These are phyloP conservation scores for Punica granatum DNA, from an alignment of 345 rosid species.

Conservation along the genomic window DNA sequence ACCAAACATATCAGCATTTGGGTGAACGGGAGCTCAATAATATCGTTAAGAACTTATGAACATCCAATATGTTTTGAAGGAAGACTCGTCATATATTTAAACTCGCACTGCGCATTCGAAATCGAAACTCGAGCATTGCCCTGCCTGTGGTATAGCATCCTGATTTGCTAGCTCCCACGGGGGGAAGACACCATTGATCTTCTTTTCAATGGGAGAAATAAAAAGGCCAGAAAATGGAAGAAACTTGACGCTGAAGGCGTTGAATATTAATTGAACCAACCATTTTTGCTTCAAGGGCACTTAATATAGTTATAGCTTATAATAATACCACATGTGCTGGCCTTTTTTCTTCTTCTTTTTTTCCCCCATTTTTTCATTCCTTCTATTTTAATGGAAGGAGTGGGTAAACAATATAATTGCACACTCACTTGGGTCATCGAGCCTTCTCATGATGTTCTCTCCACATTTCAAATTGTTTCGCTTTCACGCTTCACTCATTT, in stretches of 20 bases:
- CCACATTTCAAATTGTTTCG: background rate
- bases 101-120: no score
- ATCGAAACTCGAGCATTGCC: background rate
- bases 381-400: background rate
- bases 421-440: background rate
- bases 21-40: no score
- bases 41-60: no score
- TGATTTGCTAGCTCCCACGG: background rate
- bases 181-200: background rate
- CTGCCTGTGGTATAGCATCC: background rate
- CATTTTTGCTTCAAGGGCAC: constrained; percentile 4
- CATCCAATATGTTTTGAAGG: no score
- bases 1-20: no score
- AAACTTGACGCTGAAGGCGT: background rate
- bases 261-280: background rate
- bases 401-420: background rate
- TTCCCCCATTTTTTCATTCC: background rate
- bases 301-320: background rate
- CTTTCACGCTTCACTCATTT: background rate
- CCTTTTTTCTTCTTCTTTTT: background rate
- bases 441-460: background rate
- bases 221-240: background rate
- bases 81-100: no score
- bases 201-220: background rate
- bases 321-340: background rate